Evolutionary conservation across 169 alveolate genomes (phyloP).

Genomic region (Condylostoma magnum): DNA sequence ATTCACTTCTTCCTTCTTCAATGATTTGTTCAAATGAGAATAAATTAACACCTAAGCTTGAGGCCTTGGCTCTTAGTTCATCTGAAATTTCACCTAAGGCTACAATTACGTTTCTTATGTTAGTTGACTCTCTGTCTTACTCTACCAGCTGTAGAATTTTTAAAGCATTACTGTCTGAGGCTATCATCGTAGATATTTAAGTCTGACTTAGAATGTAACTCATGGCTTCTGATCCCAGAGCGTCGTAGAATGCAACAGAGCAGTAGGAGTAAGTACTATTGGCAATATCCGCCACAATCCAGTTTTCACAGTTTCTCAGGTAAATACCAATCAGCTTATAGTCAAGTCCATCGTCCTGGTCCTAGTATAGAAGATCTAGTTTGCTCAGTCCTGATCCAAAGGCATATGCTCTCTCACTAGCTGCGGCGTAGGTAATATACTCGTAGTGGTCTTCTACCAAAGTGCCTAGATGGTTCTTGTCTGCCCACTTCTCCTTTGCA

Average conservation of each 20-base stretch:
- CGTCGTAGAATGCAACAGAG: conserved; percentile 13
- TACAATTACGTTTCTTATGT: neutral
- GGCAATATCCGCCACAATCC: conserved; percentile 71
- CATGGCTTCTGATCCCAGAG: neutral
- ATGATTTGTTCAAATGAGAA: neutral
- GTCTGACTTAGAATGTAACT: conserved; percentile 8
- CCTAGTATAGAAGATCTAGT: no score
- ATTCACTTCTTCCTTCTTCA: neutral
- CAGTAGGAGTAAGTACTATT: neutral
- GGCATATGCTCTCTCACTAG: no score
- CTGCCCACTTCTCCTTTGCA: no score
- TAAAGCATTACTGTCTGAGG: neutral
- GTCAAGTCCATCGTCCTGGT: no score
- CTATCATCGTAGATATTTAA: neutral
- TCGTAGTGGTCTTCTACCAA: no score
- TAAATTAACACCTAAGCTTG: neutral
- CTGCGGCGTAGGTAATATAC: no score
- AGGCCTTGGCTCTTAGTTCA: neutral
- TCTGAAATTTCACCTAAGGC: neutral
- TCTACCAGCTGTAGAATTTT: neutral
- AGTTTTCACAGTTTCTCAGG: conserved; percentile 84
- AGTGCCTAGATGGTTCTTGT: no score
- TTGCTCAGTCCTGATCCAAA: no score
- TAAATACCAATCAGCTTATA: no score
- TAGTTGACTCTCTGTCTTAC: neutral